phyloP scores from a whole-genome alignment of 2,329 filamentous ascomycete genomes.

The Neofusicoccum parvum region DNA sequence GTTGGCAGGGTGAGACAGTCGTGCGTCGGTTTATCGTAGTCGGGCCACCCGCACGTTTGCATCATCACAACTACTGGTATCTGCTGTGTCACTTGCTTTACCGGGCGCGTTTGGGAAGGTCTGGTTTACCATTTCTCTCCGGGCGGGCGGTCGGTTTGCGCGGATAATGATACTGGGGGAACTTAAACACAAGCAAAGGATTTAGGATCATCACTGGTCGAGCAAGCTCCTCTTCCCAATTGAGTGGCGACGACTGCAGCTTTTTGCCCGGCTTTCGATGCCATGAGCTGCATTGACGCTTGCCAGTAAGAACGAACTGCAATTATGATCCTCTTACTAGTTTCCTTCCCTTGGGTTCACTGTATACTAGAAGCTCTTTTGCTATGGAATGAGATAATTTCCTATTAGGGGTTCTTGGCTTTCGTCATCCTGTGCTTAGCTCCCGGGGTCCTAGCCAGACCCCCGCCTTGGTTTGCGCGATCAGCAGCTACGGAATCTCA shows the following conservation, averaged over 20 bases:
- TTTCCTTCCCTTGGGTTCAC: background rate
- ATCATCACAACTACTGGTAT: slow-evolving; percentile 14
- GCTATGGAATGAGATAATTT: slow-evolving; percentile 17
- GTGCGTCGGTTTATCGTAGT: slow-evolving; percentile 10
- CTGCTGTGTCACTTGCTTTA: slow-evolving; percentile 9
- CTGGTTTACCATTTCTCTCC: slow-evolving; percentile 8
- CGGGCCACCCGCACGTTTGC: slow-evolving; percentile 2
- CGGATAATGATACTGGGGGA: slow-evolving; percentile 7
- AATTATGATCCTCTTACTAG: slow-evolving; percentile 5
- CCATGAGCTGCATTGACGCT: background rate
- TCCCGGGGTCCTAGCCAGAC: background rate
- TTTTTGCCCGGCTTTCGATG: background rate
- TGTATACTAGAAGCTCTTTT: slow-evolving; percentile 19
- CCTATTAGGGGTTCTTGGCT: slow-evolving; percentile 14
- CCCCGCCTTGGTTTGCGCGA: background rate
- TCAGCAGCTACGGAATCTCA: slow-evolving; percentile 8
- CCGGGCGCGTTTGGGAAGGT: slow-evolving; percentile 11
- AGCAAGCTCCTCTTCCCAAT: background rate
- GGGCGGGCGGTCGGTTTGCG: slow-evolving; percentile 10
- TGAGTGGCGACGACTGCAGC: background rate
- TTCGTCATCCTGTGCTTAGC: slow-evolving; percentile 13
- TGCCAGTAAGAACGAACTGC: background rate
- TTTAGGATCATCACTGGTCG: slow-evolving; percentile 1
- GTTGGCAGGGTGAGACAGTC: slow-evolving; percentile 13
- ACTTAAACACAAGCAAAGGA: background rate